Evolutionary conservation across 2,329 filamentous ascomycete genomes (phyloP).

Genomic region (Ascocoryne sarcoides): DNA sequence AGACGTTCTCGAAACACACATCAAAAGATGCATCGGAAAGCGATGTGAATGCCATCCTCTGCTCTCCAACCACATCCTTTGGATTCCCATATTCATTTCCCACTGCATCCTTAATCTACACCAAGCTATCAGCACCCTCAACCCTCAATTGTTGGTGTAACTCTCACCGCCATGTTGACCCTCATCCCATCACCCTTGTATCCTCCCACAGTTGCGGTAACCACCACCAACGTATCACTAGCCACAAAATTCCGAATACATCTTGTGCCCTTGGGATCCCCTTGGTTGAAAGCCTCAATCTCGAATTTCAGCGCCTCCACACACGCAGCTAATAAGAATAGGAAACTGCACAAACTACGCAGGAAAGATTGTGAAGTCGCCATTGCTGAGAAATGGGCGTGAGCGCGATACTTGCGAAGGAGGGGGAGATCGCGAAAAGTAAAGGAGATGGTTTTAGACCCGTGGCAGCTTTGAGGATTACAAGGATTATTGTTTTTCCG

Average conservation of each 20-base stretch:
- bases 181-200: conserved; percentile 82
- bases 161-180: conserved; percentile 84
- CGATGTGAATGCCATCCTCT: conserved; percentile 83
- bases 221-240: conserved; percentile 87
- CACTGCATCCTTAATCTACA: conserved; percentile 90
- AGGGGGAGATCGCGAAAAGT: background rate
- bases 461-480: background rate
- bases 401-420: background rate
- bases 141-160: conserved; percentile 1
- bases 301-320: conserved; percentile 85
- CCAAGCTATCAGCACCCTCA: conserved; percentile 9
- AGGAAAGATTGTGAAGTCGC: background rate
- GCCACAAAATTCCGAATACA: conserved; percentile 96
- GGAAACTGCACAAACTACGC: conserved; percentile 33
- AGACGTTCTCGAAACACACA: conserved; percentile 87
- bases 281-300: conserved; percentile 58
- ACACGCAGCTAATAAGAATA: conserved; percentile 45
- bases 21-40: conserved; percentile 89
- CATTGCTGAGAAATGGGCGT: background rate
- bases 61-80: conserved; percentile 78
- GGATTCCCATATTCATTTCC: conserved; percentile 94
- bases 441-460: background rate
- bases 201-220: conserved; percentile 84
- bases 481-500: too few species aligned
- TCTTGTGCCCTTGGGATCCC: conserved; percentile 63